Percentiles rank a stretch among this genome's conserved stretches.
Conservation (phyloP, 140 eudicot genomes). For the Ambrosia hybrid region DNA sequence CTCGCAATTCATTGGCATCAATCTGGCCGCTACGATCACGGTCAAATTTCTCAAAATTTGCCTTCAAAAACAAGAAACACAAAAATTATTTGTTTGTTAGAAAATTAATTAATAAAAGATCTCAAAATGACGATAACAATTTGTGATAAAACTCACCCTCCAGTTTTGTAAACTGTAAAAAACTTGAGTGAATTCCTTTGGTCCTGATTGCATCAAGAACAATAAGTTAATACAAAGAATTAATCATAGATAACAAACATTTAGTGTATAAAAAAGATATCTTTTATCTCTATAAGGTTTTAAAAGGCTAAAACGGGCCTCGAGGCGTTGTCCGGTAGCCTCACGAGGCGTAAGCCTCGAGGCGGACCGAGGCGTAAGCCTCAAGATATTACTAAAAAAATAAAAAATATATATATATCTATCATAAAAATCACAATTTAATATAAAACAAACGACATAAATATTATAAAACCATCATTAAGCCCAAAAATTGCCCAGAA, state of each 20-base stretch:
- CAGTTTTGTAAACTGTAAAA: slow-evolving; percentile 72
- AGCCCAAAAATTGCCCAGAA: too few species aligned
- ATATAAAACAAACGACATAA: too few species aligned
- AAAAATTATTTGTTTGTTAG: background rate
- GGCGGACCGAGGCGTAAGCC: too few species aligned
- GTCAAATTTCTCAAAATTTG: slow-evolving; percentile 76
- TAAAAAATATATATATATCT: too few species aligned
- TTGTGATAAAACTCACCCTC: slow-evolving; percentile 52
- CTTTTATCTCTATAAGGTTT: too few species aligned
- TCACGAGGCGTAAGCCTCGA: too few species aligned
- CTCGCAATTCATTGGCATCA: slow-evolving; percentile 65
- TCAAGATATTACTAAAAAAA: too few species aligned
- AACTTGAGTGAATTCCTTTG: slow-evolving; percentile 69
- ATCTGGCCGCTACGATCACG: slow-evolving; percentile 85
- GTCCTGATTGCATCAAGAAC: slow-evolving; percentile 45
- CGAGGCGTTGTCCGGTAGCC: too few species aligned
- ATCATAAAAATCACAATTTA: too few species aligned
- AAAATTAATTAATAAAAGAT: background rate
- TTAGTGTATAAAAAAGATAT: background rate
- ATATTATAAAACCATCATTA: too few species aligned
- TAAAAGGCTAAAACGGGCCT: too few species aligned
- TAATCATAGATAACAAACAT: background rate
- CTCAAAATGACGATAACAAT: background rate
- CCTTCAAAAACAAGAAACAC: slow-evolving; percentile 33
- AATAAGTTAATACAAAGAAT: slow-evolving; percentile 13